Evolutionary conservation across 768 basidiomycete genomes (phyloP), one percentile per base, ranked within the genome.

Genomic region (Lactifluus pinguis): DNA sequence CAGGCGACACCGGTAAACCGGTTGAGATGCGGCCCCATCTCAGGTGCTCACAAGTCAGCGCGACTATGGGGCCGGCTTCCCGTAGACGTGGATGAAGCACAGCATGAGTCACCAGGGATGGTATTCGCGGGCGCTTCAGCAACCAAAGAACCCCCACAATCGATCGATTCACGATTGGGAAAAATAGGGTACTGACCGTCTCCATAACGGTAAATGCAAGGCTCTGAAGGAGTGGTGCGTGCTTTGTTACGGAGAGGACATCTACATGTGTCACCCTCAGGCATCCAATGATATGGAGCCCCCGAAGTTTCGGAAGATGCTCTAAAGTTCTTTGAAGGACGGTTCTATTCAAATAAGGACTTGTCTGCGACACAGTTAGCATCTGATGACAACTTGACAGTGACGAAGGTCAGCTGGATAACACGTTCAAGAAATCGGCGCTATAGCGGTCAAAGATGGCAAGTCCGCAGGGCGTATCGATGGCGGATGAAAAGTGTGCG

Each of bases 191-290:
- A 71, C 83, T 60, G 59, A 88, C 86, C 60, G 79, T 59, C 55
- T 87, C 86, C 60, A 79, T 77, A 48, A 79, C 76, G 15, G 83
- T 83, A 32, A 89, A 74, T 1, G 86, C 83, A 0, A 90, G 74
- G 58, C 77, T 83, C 64, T 82, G 80, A 11, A 90, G 75, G 6
- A 73, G 67, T 0, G 86, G 86, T 0, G 80, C 82, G 51, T 81
- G 62, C 6, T 69, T 60, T 11, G 79, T 70, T 21, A 79, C 71
- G 15, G 71, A 72, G 36, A 89, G 73, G 7, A 87, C 72, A 38
- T 70, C 65, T 9, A 68, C 57, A 64, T 89, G 84, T 48, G 82
- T 77, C 38, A 86, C 68, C 60, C 81, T 80, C 6, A 78, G 70
- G 69, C 88, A 89, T 4, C 75, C 76, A 32, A 87, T 68, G 30